Base-by-base conservation (phyloP, 1,284 basidiomycete genomes). In the Rhodotorula sp. region DNA sequence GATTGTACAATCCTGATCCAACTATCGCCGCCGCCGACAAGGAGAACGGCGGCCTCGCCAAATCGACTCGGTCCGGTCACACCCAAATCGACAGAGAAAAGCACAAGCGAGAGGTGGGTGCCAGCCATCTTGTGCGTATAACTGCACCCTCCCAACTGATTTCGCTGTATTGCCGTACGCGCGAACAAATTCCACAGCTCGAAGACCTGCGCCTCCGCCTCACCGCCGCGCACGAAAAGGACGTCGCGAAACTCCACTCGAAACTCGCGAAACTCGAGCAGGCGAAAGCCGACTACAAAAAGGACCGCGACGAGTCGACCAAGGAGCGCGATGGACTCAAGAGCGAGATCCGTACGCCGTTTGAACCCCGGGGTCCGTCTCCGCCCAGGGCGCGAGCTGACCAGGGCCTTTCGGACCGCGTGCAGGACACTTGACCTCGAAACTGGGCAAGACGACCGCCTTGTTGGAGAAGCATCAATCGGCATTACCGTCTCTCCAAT, bases 381-480 rank as follows among this genome's bases (percentile, higher is more conserved):
- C n/a, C n/a, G n/a, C n/a, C n/a, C n/a, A n/a, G n/a, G n/a, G n/a
- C n/a, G n/a, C n/a, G n/a, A n/a, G n/a, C n/a, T n/a, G n/a, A n/a
- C n/a, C n/a, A n/a, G n/a, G n/a, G n/a, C n/a, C n/a, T n/a, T n/a
- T n/a, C n/a, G n/a, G n/a, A n/a, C n/a, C n/a, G n/a, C n/a, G n/a
- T n/a, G n/a, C 49, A 73, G 69, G 69, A 20, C 68, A 69, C 55
- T 58, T 72, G 42, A 62, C 70, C 6, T 60, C 70, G 0, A 68
- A 66, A 15, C 60, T 74, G 54, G 55, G 66, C 17, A 68, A 64
- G 48, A 56, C 73, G 44, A 55, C 67, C 29, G 49, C 70, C 26
- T 58, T 72, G 12, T 59, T 70, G n/a, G 33, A 62, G 22, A 74
- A 74, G 42, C 68, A 72, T 54, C 66, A 70, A 57, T 45, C 70